phyloP scores from a whole-genome alignment of 1,139 yeast genomes.

The Diutina sp. region DNA sequence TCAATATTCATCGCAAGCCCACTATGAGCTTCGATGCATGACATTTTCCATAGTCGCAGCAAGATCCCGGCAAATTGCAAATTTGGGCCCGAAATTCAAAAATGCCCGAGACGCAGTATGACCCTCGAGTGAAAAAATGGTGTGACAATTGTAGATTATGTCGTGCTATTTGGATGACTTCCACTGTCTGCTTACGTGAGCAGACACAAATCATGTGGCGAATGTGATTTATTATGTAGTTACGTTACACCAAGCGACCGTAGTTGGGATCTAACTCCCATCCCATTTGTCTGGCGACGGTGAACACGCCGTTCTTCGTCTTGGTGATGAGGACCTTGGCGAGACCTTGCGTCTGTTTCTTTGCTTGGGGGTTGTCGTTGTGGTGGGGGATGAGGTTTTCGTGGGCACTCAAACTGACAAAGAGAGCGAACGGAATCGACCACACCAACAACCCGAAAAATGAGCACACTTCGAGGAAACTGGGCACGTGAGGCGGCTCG shows the following conservation, averaged over 20 bases:
- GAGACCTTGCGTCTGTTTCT: conserved; percentile 31
- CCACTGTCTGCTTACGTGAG: neutral
- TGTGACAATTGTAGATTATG: too few species aligned
- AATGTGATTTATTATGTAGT: neutral
- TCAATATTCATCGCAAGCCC: neutral
- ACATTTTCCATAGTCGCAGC: neutral
- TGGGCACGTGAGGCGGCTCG: conserved; percentile 58
- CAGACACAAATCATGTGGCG: neutral
- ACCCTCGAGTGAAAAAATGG: too few species aligned
- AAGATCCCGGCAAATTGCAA: neutral
- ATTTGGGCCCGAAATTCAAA: neutral
- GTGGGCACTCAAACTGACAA: conserved; percentile 85
- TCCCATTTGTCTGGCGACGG: conserved; percentile 41
- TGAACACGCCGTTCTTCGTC: conserved; percentile 36
- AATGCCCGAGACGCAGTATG: neutral
- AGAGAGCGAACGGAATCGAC: conserved; percentile 87
- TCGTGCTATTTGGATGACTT: too few species aligned
- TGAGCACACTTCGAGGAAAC: conserved; percentile 81
- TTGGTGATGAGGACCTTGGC: conserved; percentile 54
- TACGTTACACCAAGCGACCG: conserved; percentile 30
- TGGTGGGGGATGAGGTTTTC: conserved; percentile 75
- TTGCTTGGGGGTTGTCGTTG: conserved; percentile 18
- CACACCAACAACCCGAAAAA: conserved; percentile 90
- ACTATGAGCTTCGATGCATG: neutral
- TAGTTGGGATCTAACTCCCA: conserved; percentile 50